Percentiles rank a stretch among this genome's conserved stretches.
Conservation (phyloP, 495 filamentous ascomycete genomes). For the Talaromyces wortmannii region DNA sequence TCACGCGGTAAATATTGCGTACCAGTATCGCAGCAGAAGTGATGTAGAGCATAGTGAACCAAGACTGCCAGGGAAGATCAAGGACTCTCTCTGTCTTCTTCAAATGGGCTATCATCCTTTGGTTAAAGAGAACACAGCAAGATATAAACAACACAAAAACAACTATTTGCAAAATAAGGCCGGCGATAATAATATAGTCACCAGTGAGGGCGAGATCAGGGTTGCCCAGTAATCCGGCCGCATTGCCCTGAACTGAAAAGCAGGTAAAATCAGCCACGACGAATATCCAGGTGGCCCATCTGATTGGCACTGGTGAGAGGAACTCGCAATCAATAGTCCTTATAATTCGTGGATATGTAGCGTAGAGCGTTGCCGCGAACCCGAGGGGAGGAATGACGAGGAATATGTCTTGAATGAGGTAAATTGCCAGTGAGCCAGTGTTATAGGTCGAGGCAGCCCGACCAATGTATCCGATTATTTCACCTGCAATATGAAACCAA, state of each 20-base stretch:
- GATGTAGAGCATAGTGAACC: not conserved
- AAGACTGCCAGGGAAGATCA: not conserved
- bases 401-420: conserved; percentile 2
- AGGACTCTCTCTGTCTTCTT: not conserved
- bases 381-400: not conserved
- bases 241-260: not conserved
- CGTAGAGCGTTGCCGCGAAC: conserved; percentile 1
- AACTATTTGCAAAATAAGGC: not conserved
- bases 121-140: conserved; percentile 1
- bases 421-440: not conserved
- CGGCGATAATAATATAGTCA: not conserved
- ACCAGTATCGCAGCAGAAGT: not conserved
- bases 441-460: not conserved
- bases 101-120: not conserved
- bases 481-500: not conserved
- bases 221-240: not conserved
- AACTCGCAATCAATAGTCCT: not conserved
- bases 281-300: conserved; percentile 1
- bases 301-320: not conserved
- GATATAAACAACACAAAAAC: not conserved
- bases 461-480: not conserved
- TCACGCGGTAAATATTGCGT: not conserved
- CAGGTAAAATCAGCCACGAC: not conserved
- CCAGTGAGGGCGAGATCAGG: not conserved
- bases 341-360: not conserved